Evolutionary conservation across 345 rosid species (phyloP), one percentile per base, ranked within the genome.

Genomic region (Pugionium cornutum): DNA sequence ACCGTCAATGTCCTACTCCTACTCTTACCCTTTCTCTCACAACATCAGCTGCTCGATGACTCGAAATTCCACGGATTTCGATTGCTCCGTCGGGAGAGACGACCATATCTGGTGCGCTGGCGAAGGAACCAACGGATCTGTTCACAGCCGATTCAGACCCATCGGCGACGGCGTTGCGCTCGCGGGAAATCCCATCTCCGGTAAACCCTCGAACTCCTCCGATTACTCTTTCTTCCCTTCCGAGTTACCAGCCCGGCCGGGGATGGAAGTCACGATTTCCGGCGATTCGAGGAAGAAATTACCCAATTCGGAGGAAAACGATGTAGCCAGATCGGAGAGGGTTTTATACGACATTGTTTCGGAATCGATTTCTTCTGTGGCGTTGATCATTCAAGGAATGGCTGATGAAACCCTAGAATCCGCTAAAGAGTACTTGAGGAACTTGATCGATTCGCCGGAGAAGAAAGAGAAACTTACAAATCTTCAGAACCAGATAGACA

Each of bases 71-170:
- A 88, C 89, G 4, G 96, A 89, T 64, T 85, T 73, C 35, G 96
- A 88, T 9, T 78, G 74, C 64, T 87, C 95, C 35, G 78, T 83
- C 2, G 88, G 91, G 57, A 89, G 77, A 78, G 97, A 88, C 57
- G 96, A 89, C 42, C 89, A 82, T 34, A 72, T 85, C 78, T 92
- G 95, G 90, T 79, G 84, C 69, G 96, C 87, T 39, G 96, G 96
- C 32, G 98, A 92, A 69, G 98, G 98, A 61, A 89, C 96, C 35
- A 92, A 92, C 58, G 96, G 96, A 53, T 92, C 98, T 0, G 96
- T 92, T 60, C 98, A 92, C 29, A 89, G 96, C 69, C 73, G 96
- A 72, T 92, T 92, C 73, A 87, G 86, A 84, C 96, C 98, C 31
- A 75, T 91, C 61, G 95, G 89, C 9, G 92, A 91, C 68, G 87